phyloP scores from a whole-genome alignment of 2,329 filamentous ascomycete genomes.

The Ophiocordyceps camponoti-saundersi region DNA sequence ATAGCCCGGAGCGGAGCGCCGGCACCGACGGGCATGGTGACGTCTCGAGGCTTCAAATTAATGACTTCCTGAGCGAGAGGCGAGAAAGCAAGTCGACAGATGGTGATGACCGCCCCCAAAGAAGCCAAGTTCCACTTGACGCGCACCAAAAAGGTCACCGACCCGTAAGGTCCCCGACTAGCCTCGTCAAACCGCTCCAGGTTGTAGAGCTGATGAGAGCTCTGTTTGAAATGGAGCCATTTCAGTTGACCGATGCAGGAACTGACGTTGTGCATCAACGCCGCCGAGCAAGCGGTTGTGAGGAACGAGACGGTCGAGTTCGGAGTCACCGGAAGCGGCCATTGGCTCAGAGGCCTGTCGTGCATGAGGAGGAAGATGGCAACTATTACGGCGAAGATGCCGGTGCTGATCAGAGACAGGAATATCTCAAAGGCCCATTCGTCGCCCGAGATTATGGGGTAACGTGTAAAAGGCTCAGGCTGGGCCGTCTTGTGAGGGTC shows the following conservation, averaged over 20 bases:
- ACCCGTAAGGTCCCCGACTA: not conserved
- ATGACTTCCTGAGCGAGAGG: not conserved
- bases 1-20: not conserved
- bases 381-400: not conserved
- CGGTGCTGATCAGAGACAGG: not conserved
- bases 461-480: not conserved
- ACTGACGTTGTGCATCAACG: not conserved
- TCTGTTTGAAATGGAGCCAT: not conserved
- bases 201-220: not conserved
- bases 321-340: not conserved
- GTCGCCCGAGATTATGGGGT: not conserved
- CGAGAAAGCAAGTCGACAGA: not conserved
- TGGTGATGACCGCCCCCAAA: not conserved
- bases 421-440: not conserved
- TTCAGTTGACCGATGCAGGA: not conserved
- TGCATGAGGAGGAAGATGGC: not conserved
- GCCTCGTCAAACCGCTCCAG: not conserved
- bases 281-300: not conserved
- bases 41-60: not conserved
- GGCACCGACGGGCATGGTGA: not conserved
- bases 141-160: not conserved
- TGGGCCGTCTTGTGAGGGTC: not conserved
- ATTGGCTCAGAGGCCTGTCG: not conserved
- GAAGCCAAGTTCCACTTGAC: not conserved
- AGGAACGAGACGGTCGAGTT: not conserved